A percentile compares a stretch with the other conserved stretches of the same genome.
phyloP scores from a whole-genome alignment of 164 flowering plant species.

The Sextonia rubra region DNA sequence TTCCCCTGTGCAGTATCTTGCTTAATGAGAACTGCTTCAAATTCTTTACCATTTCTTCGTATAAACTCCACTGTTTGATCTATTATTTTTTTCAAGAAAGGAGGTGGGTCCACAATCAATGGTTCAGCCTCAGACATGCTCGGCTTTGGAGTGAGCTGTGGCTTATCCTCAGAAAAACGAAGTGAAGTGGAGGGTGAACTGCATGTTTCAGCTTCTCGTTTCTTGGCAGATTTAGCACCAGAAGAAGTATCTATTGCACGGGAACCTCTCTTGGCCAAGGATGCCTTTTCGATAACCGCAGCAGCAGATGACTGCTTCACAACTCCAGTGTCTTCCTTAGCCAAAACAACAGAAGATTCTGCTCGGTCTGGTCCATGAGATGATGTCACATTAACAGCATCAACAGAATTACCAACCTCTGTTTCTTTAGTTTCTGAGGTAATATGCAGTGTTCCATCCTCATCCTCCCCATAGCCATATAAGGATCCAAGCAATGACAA shows the following conservation, averaged over 20 bases:
- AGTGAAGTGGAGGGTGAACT: constrained; percentile 8
- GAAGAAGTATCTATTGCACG: constrained; percentile 22
- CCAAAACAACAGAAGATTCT: constrained; percentile 11
- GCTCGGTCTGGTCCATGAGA: constrained; percentile 21
- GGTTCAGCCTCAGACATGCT: constrained; percentile 32
- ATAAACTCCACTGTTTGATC: constrained; percentile 81
- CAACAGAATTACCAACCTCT: constrained; percentile 17
- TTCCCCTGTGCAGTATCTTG: constrained; percentile 68
- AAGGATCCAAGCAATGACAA: constrained; percentile 83
- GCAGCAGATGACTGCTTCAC: constrained; percentile 18
- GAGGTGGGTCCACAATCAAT: constrained; percentile 45
- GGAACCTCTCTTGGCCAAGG: constrained; percentile 28
- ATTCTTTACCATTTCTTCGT: constrained; percentile 67
- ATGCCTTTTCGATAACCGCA: constrained; percentile 35
- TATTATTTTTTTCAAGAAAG: constrained; percentile 55
- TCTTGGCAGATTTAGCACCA: constrained; percentile 21
- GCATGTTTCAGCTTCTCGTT: constrained; percentile 26
- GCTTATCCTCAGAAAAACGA: constrained; percentile 27
- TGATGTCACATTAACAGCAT: constrained; percentile 13
- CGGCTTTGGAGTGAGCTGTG: constrained; percentile 24
- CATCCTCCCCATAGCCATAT: constrained; percentile 88
- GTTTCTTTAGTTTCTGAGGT: constrained; percentile 18
- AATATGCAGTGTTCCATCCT: constrained; percentile 43
- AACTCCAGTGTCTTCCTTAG: constrained; percentile 25
- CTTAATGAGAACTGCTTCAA: constrained; percentile 73